phyloP scores from a whole-genome alignment of 257 asterid genomes.

The Perilla frutescens region DNA sequence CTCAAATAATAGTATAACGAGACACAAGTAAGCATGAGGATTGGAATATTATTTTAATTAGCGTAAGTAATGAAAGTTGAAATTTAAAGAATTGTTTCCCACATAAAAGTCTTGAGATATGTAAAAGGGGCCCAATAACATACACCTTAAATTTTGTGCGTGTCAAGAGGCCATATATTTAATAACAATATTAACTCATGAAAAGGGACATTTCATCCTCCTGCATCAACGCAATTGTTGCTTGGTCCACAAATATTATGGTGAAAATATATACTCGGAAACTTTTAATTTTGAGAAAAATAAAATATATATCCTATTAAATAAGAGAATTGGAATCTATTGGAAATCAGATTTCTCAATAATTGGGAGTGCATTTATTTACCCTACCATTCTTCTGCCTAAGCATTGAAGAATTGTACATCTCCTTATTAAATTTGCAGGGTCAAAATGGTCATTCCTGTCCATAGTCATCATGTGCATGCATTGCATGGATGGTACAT shows the following conservation, averaged over 20 bases:
- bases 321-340: slow-evolving; percentile 22
- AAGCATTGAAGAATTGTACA: slow-evolving; percentile 45
- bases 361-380: slow-evolving; percentile 43
- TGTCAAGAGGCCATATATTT: slow-evolving; percentile 36
- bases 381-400: slow-evolving; percentile 30
- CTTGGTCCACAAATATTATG: slow-evolving; percentile 39
- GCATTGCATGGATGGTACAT: slow-evolving; percentile 36
- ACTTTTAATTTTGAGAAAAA: background rate
- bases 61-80: background rate
- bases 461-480: slow-evolving; percentile 35
- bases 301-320: slow-evolving; percentile 9
- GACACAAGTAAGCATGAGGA: too few relatives aligned
- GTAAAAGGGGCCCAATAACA: slow-evolving; percentile 31
- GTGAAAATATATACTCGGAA: slow-evolving; percentile 15
- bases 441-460: slow-evolving; percentile 33
- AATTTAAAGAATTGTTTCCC: background rate
- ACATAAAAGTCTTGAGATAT: background rate
- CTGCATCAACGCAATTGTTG: slow-evolving; percentile 34
- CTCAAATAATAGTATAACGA: too few relatives aligned
- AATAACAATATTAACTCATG: slow-evolving; percentile 45
- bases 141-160: slow-evolving; percentile 28
- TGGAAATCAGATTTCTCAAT: slow-evolving; percentile 38
- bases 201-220: slow-evolving; percentile 48
- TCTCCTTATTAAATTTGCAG: slow-evolving; percentile 36
- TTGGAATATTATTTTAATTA: too few relatives aligned